Conservation (phyloP, 1,139 yeast genomes). For the Hanseniaspora sp. region DNA sequence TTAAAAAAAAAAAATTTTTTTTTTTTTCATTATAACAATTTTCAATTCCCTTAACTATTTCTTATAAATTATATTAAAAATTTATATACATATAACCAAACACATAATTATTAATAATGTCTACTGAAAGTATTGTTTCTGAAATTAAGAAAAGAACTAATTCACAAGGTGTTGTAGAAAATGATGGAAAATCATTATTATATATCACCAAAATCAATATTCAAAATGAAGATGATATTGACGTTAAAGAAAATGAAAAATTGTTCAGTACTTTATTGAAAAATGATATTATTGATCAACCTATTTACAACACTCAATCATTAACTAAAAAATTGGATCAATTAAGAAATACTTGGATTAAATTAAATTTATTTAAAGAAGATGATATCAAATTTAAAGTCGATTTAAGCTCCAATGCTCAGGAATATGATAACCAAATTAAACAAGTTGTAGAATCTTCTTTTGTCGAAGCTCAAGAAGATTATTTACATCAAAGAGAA, state of each 20-base stretch:
- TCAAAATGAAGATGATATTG: neutral
- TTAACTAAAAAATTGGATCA: neutral
- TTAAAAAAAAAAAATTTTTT: too few species aligned
- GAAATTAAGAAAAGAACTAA: neutral
- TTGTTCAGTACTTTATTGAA: neutral
- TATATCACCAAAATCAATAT: slow-evolving; percentile 11
- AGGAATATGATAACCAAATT: neutral
- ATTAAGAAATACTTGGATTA: slow-evolving; percentile 5
- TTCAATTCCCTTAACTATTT: too few species aligned
- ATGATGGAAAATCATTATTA: neutral
- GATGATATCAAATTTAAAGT: slow-evolving; percentile 2
- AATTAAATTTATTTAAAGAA: slow-evolving; percentile 2
- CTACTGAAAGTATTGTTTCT: neutral
- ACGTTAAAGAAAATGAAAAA: neutral
- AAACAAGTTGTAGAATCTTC: neutral
- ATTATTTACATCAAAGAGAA: slow-evolving; percentile 4
- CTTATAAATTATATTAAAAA: too few species aligned
- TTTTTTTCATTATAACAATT: neutral
- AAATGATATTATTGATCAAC: slow-evolving; percentile 9
- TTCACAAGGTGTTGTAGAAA: neutral
- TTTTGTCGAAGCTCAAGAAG: neutral
- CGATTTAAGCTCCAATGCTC: neutral
- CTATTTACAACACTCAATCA: neutral
- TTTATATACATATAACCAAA: too few species aligned
- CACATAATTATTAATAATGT: neutral